phyloP scores from a whole-genome alignment of 2,329 filamentous ascomycete genomes.

The Aspergillus sp. region DNA sequence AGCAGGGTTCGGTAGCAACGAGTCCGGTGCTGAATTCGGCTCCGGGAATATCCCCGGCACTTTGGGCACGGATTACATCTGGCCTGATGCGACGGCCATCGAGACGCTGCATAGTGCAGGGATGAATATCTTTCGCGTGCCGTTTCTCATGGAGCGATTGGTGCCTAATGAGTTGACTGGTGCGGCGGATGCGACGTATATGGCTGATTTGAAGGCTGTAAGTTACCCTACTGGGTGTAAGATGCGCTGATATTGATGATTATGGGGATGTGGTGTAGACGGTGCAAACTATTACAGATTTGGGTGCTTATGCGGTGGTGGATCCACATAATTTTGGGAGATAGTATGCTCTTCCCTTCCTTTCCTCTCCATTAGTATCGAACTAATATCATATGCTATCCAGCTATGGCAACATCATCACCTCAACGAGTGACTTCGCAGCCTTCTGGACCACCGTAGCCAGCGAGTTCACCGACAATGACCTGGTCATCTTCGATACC shows the following conservation, averaged over 20 bases:
- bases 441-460: slow-evolving; percentile 62
- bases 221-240: neutral
- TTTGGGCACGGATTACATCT: slow-evolving; percentile 63
- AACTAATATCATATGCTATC: neutral
- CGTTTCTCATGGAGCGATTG: slow-evolving; percentile 60
- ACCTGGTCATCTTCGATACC: slow-evolving; percentile 64
- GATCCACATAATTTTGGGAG: slow-evolving; percentile 65
- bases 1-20: slow-evolving; percentile 51
- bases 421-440: slow-evolving; percentile 55
- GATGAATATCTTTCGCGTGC: slow-evolving; percentile 61
- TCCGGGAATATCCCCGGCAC: slow-evolving; percentile 57
- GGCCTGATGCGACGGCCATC: slow-evolving; percentile 57
- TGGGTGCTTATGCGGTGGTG: slow-evolving; percentile 56
- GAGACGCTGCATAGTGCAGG: slow-evolving; percentile 55
- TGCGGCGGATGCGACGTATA: slow-evolving; percentile 45
- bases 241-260: too few species aligned
- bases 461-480: slow-evolving; percentile 55
- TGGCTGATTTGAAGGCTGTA: slow-evolving; percentile 42
- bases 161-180: slow-evolving; percentile 49
- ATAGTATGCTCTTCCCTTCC: slow-evolving; percentile 26
- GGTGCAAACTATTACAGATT: slow-evolving; percentile 43
- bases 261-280: slow-evolving; percentile 22
- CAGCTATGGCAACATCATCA: slow-evolving; percentile 26
- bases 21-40: slow-evolving; percentile 69
- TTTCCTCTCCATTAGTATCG: too few species aligned